Conservation (phyloP, 2,329 filamentous ascomycete species). For the Simplicillium sp. region DNA sequence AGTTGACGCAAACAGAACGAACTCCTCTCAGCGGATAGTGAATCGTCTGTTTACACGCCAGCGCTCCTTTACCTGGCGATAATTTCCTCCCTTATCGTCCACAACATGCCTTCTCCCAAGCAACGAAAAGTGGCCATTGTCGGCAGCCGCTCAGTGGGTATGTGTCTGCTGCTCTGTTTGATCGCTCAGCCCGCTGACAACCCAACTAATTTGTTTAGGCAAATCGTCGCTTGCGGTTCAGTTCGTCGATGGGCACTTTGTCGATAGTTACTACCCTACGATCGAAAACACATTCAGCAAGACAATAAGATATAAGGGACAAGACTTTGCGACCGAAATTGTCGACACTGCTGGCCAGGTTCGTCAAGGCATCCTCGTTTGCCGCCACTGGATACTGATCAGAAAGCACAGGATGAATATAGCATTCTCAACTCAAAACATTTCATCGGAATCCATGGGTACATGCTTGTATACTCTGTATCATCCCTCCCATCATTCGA, state of each 20-base stretch:
- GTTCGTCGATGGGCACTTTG: slow-evolving; percentile 95
- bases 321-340: slow-evolving; percentile 93
- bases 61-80: not conserved
- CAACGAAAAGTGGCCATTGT: slow-evolving; percentile 95
- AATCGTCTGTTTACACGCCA: slow-evolving; percentile 1
- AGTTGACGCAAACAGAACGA: no score
- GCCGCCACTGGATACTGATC: slow-evolving; percentile 1
- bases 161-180: slow-evolving; percentile 11
- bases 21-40: not conserved
- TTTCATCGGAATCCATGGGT: slow-evolving; percentile 98
- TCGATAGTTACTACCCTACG: slow-evolving; percentile 97
- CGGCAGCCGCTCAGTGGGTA: slow-evolving; percentile 77
- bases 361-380: slow-evolving; percentile 17
- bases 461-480: slow-evolving; percentile 98
- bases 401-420: slow-evolving; percentile 73
- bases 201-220: slow-evolving; percentile 40
- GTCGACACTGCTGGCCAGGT: slow-evolving; percentile 96
- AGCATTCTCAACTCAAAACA: slow-evolving; percentile 97
- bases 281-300: slow-evolving; percentile 99
- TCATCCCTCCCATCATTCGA: slow-evolving; percentile 90
- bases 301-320: slow-evolving; percentile 82
- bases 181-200: not conserved
- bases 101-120: slow-evolving; percentile 60
- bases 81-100: no score
- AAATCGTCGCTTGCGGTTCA: slow-evolving; percentile 97